Evolutionary conservation across 768 basidiomycete genomes (phyloP).

Genomic region (Pleurotus eryngii): DNA sequence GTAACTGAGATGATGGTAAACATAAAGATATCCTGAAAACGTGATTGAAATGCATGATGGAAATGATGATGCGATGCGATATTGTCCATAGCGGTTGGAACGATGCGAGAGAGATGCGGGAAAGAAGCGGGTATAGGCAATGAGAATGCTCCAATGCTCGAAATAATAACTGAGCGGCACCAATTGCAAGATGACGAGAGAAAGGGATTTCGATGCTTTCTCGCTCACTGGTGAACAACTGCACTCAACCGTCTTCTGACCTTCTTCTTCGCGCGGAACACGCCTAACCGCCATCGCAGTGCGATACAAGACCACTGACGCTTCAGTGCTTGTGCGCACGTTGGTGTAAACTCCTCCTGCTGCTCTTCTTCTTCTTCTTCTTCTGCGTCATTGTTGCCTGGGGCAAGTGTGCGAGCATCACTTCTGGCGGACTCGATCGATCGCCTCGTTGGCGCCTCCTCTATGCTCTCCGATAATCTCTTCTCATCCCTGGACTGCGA

Average conservation of each 20-base stretch:
- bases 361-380: conserved; percentile 19
- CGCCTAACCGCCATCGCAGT: conserved; percentile 51
- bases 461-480: conserved; percentile 1
- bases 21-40: conserved; percentile 8
- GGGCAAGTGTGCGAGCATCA: conserved; percentile 6
- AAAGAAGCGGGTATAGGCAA: conserved; percentile 1
- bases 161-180: conserved; percentile 6
- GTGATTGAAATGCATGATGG: conserved; percentile 3
- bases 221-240: neutral
- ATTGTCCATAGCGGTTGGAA: conserved; percentile 6
- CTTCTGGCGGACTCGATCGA: conserved; percentile 6
- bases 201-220: neutral
- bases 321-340: conserved; percentile 50
- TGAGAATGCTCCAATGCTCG: conserved; percentile 2
- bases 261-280: conserved; percentile 46
- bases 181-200: neutral
- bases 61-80: conserved; percentile 5
- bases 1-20: neutral
- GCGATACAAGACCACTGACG: conserved; percentile 61
- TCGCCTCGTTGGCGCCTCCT: conserved; percentile 8
- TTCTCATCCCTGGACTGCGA: conserved; percentile 9
- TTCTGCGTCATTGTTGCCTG: conserved; percentile 20
- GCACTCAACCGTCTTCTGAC: conserved; percentile 7
- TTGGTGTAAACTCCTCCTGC: conserved; percentile 41
- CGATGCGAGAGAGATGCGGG: neutral